A percentile compares a stretch with the other conserved stretches of the same genome.
Conservation (phyloP, 2,329 filamentous ascomycete species). For the Trichothecium sympodiale region DNA sequence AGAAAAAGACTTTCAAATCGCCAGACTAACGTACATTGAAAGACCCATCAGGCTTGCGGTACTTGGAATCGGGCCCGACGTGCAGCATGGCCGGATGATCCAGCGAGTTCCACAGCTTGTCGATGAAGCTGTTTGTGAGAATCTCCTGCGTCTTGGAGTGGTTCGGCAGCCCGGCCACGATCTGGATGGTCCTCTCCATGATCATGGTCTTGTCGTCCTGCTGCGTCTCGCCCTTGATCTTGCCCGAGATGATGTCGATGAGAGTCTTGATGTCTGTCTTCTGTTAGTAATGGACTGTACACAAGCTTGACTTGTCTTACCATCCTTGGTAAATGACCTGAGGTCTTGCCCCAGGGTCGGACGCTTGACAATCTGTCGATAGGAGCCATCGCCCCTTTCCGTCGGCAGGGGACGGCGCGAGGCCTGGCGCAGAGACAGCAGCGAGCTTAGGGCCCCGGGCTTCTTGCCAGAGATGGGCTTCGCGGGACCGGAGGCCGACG, state of each 20-base stretch:
- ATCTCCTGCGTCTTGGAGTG: constrained; percentile 49
- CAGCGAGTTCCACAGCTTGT: constrained; percentile 58
- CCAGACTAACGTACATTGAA: constrained; percentile 40
- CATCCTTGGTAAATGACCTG: constrained; percentile 37
- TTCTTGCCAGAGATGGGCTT: constrained; percentile 11
- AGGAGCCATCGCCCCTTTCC: constrained; percentile 52
- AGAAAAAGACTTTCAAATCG: neutral
- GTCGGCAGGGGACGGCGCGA: constrained; percentile 52
- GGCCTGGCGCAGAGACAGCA: constrained; percentile 27
- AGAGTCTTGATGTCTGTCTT: constrained; percentile 50
- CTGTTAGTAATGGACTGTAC: constrained; percentile 8
- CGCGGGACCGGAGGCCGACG: constrained; percentile 2
- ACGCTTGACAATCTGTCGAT: constrained; percentile 33
- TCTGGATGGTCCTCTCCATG: constrained; percentile 62
- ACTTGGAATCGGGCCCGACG: constrained; percentile 50
- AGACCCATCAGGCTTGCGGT: constrained; percentile 59
- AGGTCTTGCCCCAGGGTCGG: constrained; percentile 46
- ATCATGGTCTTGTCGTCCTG: constrained; percentile 68
- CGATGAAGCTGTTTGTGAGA: constrained; percentile 57
- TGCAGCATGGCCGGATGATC: constrained; percentile 63
- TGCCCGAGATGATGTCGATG: constrained; percentile 45
- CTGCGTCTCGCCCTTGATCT: constrained; percentile 50
- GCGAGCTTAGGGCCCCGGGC: constrained; percentile 12
- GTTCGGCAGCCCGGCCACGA: constrained; percentile 53
- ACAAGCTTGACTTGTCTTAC: constrained; percentile 16